A percentile compares a stretch with the other conserved stretches of the same genome.
Evolutionary conservation across 2,329 filamentous ascomycete genomes (phyloP).

Genomic region (Harringtonia lauricola): DNA sequence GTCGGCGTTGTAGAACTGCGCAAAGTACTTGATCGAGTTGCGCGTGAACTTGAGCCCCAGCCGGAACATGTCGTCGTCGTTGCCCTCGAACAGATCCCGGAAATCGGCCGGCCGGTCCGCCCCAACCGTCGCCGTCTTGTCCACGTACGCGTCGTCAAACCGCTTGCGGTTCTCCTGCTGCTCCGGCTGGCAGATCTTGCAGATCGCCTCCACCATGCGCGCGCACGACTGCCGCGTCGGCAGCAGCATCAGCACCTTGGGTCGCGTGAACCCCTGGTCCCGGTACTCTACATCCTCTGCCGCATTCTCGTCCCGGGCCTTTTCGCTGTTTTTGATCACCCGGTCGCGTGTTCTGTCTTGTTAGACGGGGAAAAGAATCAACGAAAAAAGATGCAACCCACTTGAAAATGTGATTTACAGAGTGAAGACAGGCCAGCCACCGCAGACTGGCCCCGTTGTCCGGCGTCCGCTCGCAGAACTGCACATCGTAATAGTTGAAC

Average conservation of each 20-base stretch:
- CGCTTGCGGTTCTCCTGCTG: slow-evolving; percentile 93
- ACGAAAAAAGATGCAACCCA: slow-evolving; percentile 15
- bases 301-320: slow-evolving; percentile 55
- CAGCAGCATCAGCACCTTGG: slow-evolving; percentile 82
- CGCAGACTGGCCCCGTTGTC: slow-evolving; percentile 59
- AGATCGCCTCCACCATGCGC: slow-evolving; percentile 66
- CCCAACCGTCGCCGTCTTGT: slow-evolving; percentile 39
- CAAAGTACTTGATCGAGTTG: slow-evolving; percentile 90
- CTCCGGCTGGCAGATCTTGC: slow-evolving; percentile 65
- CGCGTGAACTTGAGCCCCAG: slow-evolving; percentile 94
- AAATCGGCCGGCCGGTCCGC: slow-evolving; percentile 74
- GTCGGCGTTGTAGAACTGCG: slow-evolving; percentile 92
- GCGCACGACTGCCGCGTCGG: slow-evolving; percentile 83
- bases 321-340: slow-evolving; percentile 86
- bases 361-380: not conserved
- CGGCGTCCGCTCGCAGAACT: slow-evolving; percentile 63
- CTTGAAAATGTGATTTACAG: slow-evolving; percentile 88
- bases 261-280: slow-evolving; percentile 91
- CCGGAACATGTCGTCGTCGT: slow-evolving; percentile 95
- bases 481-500: slow-evolving; percentile 72
- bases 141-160: slow-evolving; percentile 74
- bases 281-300: slow-evolving; percentile 61
- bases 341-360: slow-evolving; percentile 64
- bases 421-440: slow-evolving; percentile 67
- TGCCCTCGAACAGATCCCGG: slow-evolving; percentile 79